Conservation (phyloP, 305 asterid genomes). For the Fraxinus greggii region DNA sequence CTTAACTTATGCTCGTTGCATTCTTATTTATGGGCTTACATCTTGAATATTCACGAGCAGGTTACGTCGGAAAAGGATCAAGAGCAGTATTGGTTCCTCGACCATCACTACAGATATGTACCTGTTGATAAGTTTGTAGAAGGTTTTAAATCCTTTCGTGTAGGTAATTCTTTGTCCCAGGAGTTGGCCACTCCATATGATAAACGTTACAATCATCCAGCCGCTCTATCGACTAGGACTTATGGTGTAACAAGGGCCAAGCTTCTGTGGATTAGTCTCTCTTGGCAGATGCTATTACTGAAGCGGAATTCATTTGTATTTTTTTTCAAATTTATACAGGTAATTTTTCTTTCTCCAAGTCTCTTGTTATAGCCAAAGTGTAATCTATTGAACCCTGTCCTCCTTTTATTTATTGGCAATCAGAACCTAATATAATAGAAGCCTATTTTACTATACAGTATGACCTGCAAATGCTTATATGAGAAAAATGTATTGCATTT, state of each 20-base stretch:
- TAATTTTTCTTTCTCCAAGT: conserved; percentile 11
- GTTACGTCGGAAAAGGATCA: conserved; percentile 71
- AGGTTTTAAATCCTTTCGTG: conserved; percentile 50
- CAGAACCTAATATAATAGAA: background rate
- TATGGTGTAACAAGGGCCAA: conserved; percentile 49
- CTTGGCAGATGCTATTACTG: conserved; percentile 65
- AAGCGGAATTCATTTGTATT: conserved; percentile 62
- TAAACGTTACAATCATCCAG: conserved; percentile 50
- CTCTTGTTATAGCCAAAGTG: conserved; percentile 10
- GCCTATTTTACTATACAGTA: conserved; percentile 6
- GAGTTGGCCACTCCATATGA: conserved; percentile 56
- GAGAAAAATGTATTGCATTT: conserved; percentile 20
- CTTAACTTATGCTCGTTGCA: background rate
- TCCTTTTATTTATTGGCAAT: conserved; percentile 17
- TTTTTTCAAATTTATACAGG: conserved; percentile 68
- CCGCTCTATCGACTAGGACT: conserved; percentile 48
- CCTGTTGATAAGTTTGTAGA: conserved; percentile 58
- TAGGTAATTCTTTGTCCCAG: conserved; percentile 45
- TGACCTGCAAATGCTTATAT: conserved; percentile 14
- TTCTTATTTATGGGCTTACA: conserved; percentile 13
- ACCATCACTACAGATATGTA: conserved; percentile 45
- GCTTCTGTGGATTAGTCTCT: conserved; percentile 56
- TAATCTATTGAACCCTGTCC: background rate
- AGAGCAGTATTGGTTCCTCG: conserved; percentile 66
- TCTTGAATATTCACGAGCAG: conserved; percentile 34